These are phyloP conservation scores for Saccharum spontaneum DNA, from an alignment of 176 grass and related monocot species.

Conservation along the genomic window DNA sequence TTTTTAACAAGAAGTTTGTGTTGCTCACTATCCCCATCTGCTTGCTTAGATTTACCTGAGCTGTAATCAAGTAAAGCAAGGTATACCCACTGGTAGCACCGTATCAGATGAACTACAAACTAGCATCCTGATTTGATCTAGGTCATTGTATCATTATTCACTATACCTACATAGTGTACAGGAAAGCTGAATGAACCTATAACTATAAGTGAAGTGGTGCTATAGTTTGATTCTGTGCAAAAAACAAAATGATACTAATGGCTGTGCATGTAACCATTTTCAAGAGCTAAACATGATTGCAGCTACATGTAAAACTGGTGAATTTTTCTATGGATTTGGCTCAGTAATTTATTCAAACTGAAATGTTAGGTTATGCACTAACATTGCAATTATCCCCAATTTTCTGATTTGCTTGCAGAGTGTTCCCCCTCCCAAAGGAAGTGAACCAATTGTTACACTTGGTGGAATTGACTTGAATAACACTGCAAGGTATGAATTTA, in stretches of 20 bases:
- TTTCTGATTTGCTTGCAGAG: constrained; percentile 61
- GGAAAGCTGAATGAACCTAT: not conserved
- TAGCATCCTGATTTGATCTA: constrained; percentile 17
- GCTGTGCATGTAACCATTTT: constrained; percentile 9
- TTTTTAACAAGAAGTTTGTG: constrained; percentile 14
- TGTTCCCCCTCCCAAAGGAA: constrained; percentile 59
- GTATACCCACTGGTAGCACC: not conserved
- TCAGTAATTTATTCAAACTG: not conserved
- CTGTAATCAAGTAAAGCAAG: constrained; percentile 21
- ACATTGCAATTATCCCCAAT: constrained; percentile 15
- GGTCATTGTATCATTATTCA: constrained; percentile 11
- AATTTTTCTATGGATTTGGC: constrained; percentile 6
- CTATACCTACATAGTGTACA: not conserved
- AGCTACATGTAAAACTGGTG: not conserved
- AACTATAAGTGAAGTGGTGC: constrained; percentile 6
- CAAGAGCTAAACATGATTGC: constrained; percentile 22
- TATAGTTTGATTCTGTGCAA: constrained; percentile 23
- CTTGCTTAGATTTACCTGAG: constrained; percentile 25
- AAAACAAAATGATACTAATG: constrained; percentile 20
- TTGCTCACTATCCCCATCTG: not conserved
- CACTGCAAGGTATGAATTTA: constrained; percentile 75
- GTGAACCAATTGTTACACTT: constrained; percentile 71
- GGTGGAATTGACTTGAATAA: constrained; percentile 91
- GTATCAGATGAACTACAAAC: constrained; percentile 21
- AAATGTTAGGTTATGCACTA: constrained; percentile 15